phyloP scores from a whole-genome alignment of 306 rosid genomes.

The Geum urbanum region DNA sequence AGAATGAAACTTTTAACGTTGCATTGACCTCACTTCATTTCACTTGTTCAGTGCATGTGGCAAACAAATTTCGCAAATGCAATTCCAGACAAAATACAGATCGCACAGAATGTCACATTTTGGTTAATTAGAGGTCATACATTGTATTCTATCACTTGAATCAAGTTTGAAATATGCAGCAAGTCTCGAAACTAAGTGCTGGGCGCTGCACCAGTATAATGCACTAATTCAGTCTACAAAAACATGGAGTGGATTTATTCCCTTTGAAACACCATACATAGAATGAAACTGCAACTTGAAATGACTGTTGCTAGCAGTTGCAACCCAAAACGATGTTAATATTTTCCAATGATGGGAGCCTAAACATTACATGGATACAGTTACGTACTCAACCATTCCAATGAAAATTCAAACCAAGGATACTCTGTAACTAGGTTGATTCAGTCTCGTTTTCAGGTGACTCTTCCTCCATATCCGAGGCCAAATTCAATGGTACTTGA shows the following conservation, averaged over 20 bases:
- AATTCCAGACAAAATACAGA: too few relatives aligned
- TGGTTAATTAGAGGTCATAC: too few relatives aligned
- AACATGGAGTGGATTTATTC: not conserved
- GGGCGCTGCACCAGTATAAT: too few relatives aligned
- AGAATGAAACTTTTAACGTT: too few relatives aligned
- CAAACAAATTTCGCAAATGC: too few relatives aligned
- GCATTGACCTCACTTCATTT: too few relatives aligned
- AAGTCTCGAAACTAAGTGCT: too few relatives aligned
- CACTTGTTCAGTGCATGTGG: too few relatives aligned
- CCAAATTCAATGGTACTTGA: conserved; percentile 16
- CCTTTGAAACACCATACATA: not conserved
- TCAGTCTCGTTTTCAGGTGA: conserved; percentile 16
- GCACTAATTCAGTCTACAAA: not conserved
- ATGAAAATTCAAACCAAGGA: not conserved
- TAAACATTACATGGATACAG: not conserved
- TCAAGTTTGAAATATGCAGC: too few relatives aligned
- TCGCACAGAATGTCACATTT: too few relatives aligned
- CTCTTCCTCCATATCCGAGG: conserved; percentile 16
- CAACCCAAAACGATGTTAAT: not conserved
- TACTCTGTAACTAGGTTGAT: not conserved
- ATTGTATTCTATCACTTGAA: too few relatives aligned
- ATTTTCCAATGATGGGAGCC: not conserved
- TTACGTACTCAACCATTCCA: not conserved
- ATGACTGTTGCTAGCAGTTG: not conserved
- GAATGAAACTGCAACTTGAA: not conserved